Evolutionary conservation across 257 asterid genomes (phyloP).

Genomic region (Linaria vulgaris): DNA sequence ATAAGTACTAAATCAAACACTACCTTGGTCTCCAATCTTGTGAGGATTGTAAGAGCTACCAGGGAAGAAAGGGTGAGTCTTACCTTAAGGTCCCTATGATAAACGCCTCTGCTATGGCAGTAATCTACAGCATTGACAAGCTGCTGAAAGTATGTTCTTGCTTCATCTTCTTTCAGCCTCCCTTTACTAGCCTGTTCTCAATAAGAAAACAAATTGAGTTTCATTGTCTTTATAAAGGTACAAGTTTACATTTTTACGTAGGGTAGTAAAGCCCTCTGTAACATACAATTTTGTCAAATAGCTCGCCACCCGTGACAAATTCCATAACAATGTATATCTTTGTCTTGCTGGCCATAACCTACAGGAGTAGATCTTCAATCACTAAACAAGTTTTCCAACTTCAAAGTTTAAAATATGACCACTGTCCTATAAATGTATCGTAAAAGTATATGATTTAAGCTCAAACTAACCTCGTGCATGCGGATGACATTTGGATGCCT

Average conservation of each 20-base stretch:
- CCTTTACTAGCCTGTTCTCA: conserved; percentile 47
- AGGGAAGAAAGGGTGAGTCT: background rate
- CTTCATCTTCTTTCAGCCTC: conserved; percentile 69
- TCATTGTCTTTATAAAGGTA: background rate
- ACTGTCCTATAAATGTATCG: background rate
- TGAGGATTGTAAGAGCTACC: background rate
- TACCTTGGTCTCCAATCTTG: too few species aligned
- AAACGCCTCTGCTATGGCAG: conserved; percentile 78
- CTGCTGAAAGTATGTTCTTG: conserved; percentile 72
- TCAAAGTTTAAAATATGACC: background rate
- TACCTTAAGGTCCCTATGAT: conserved; percentile 70
- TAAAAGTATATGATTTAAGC: background rate
- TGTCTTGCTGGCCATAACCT: conserved; percentile 85
- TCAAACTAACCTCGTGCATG: conserved; percentile 54
- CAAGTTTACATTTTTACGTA: conserved; percentile 11
- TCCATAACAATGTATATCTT: conserved; percentile 73
- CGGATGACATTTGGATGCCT: conserved; percentile 74
- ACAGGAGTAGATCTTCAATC: conserved; percentile 15
- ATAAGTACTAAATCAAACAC: too few species aligned
- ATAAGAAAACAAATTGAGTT: conserved; percentile 17
- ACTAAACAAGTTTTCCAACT: conserved; percentile 1
- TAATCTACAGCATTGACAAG: conserved; percentile 65
- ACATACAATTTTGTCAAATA: conserved; percentile 69
- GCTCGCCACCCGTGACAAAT: conserved; percentile 77
- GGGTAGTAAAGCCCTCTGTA: conserved; percentile 2